Evolutionary conservation across 1,284 basidiomycete genomes (phyloP), one percentile per base, ranked within the genome.

Genomic region (Exobasidium cylindrosporum): DNA sequence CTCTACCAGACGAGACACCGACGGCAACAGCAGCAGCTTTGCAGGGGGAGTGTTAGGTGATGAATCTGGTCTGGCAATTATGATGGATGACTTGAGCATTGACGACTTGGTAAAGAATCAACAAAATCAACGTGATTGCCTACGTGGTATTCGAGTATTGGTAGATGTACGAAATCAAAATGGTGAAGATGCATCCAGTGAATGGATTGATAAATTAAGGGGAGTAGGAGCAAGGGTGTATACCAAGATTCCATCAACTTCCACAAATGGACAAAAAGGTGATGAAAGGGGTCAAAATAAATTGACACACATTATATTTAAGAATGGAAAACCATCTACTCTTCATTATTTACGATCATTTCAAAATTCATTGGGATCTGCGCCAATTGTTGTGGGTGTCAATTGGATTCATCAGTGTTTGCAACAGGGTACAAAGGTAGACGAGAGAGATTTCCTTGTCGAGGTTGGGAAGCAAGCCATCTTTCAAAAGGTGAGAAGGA

Each of bases 381-480:
- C 14, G 47, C 73, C 73, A 13, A 55, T 67, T n/a, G 64, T 76
- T 11, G 74, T 76, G n/a, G 69, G 70, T 2, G 66, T 74, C 35
- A 63, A 62, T 23, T 76, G 74, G 74, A 64, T 74, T 0, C 63
- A 67, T 23, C 65, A 68, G 29, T 76, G 72, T 30, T 43, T 74
- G 26, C 63, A 70, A 32, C 62, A 69, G 57, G 69, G 54, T 0
- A 57, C 60, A 29, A 68, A 62, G 54, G 71, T 69, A 1, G 70
- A 72, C 10, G 74, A 76, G 49, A 47, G 55, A 54, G 65, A 67
- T 14, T 76, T 69, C 30, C 58, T 76, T 17, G 71, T 74, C n/a
- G 74, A 76, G 54, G 64, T 76, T 6, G 74, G 65, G 1, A 76
- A 75, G 43, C 58, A 75, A 60, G 73, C 73, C 21, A 67, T 75